phyloP scores from a whole-genome alignment of 2,329 filamentous ascomycete species.

The Cladobotryum protrusum region DNA sequence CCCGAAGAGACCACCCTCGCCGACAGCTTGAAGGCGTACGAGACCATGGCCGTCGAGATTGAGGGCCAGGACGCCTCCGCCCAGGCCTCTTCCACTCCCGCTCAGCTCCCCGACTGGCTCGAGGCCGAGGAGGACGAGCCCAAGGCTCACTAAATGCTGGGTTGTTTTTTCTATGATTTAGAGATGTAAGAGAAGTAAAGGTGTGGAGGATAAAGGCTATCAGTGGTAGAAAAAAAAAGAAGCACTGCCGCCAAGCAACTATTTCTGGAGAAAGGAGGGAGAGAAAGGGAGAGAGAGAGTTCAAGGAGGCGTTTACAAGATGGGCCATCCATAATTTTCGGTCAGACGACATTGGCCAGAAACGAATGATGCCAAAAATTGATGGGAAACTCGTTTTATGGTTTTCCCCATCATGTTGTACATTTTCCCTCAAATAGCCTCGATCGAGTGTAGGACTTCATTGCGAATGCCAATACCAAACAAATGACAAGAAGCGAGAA shows the following conservation, averaged over 20 bases:
- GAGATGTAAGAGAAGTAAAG: neutral
- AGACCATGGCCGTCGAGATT: constrained; percentile 87
- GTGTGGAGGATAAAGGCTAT: neutral
- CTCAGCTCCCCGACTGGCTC: constrained; percentile 66
- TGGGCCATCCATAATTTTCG: constrained; percentile 8
- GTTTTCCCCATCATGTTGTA: constrained; percentile 28
- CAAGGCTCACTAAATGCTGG: constrained; percentile 40
- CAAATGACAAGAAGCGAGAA: constrained; percentile 16
- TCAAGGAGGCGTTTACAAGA: constrained; percentile 6
- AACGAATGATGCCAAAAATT: constrained; percentile 9
- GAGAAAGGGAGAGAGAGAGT: neutral
- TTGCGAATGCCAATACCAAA: constrained; percentile 25
- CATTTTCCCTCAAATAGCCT: constrained; percentile 31
- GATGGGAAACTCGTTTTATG: constrained; percentile 13
- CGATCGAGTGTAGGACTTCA: constrained; percentile 26
- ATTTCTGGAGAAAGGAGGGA: neutral
- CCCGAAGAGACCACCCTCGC: constrained; percentile 94
- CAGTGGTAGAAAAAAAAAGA: neutral
- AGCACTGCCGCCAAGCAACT: neutral
- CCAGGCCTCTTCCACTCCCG: constrained; percentile 51
- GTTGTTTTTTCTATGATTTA: too few species aligned
- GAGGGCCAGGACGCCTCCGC: constrained; percentile 71
- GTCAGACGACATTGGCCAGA: constrained; percentile 5
- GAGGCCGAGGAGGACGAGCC: constrained; percentile 65
- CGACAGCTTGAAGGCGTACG: constrained; percentile 88